Percentiles rank a stretch among this genome's conserved stretches.
phyloP scores from a whole-genome alignment of 176 grass and related monocot species.

The Miscanthus lutarioriparius region DNA sequence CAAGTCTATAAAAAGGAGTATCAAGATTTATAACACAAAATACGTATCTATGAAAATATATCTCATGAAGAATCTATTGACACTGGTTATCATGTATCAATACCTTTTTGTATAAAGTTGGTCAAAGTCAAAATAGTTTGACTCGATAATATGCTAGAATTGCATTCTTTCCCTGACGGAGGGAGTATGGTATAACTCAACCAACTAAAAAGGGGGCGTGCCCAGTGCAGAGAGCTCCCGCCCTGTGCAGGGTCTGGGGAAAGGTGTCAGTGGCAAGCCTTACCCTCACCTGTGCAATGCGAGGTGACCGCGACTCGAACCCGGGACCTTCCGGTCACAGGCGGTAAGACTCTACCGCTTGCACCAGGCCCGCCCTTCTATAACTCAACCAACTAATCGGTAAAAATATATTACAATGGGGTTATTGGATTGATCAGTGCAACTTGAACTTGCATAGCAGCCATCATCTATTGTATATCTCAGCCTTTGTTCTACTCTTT shows the following conservation, averaged over 20 bases:
- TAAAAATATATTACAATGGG: neutral
- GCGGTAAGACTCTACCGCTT: no score
- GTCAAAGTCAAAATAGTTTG: neutral
- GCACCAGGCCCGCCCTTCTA: no score
- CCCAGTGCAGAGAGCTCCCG: no score
- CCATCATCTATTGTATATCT: constrained; percentile 5
- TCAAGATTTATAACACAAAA: neutral
- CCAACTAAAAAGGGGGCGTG: no score
- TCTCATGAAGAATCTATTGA: neutral
- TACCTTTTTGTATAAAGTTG: neutral
- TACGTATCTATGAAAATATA: neutral
- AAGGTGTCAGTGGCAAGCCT: no score
- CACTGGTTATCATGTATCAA: neutral
- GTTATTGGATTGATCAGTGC: neutral
- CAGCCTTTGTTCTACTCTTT: neutral
- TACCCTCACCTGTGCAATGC: no score
- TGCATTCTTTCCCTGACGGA: neutral
- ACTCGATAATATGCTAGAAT: neutral
- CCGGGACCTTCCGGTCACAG: no score
- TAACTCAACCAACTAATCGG: neutral
- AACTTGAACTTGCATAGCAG: neutral
- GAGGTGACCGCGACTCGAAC: no score
- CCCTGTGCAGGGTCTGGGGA: no score
- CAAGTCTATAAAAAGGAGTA: neutral
- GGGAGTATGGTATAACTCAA: neutral